phyloP scores from a whole-genome alignment of 169 alveolate species.

The Cardiosporidium cionae region DNA sequence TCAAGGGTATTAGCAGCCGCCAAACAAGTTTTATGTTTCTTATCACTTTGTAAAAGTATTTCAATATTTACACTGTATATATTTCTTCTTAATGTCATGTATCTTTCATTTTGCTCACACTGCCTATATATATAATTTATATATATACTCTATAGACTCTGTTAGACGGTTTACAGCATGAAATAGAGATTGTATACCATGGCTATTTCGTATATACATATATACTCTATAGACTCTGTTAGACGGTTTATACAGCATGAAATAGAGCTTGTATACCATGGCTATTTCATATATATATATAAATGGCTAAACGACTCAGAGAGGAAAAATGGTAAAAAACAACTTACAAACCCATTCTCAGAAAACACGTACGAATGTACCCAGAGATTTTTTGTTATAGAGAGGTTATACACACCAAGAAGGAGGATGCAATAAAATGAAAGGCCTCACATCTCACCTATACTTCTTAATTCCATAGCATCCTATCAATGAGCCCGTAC shows the following conservation, averaged over 20 bases:
- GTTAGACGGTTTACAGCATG: no score
- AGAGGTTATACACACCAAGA: background rate
- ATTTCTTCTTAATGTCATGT: background rate
- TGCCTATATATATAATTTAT: no score
- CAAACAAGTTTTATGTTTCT: background rate
- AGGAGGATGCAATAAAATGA: background rate
- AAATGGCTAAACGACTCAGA: background rate
- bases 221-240: no score
- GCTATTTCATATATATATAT: background rate
- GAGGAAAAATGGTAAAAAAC: background rate
- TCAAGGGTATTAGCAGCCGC: background rate
- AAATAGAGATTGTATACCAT: background rate
- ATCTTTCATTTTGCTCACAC: background rate
- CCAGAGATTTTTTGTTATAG: background rate
- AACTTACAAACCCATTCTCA: background rate
- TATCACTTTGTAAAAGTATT: background rate
- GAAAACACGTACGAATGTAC: background rate
- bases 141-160: no score
- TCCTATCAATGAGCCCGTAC: constrained; percentile 90
- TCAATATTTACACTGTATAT: background rate
- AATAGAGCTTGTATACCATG: background rate
- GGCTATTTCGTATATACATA: background rate
- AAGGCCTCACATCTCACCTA: no score
- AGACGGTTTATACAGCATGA: no score
- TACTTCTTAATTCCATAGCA: constrained; percentile 77